Conservation (phyloP, 164 flowering plant genomes). For the Cinnamomum micranthum region DNA sequence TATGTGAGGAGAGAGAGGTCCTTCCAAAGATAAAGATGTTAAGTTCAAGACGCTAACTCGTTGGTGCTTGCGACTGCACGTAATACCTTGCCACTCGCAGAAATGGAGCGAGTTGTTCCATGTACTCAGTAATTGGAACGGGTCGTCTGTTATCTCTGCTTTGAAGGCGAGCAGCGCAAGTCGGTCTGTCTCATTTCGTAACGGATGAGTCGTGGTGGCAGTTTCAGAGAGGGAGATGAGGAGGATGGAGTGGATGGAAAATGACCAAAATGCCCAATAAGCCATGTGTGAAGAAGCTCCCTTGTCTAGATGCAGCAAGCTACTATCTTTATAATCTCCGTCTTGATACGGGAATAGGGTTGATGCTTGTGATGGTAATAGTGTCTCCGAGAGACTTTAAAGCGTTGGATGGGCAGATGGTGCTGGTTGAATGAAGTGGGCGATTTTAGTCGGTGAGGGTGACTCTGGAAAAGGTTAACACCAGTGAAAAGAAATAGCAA, state of each 20-base stretch:
- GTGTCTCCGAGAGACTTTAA: too few species aligned
- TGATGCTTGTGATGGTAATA: too few species aligned
- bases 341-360: too few species aligned
- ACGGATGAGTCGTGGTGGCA: background rate
- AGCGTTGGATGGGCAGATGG: too few species aligned
- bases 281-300: too few species aligned
- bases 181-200: background rate
- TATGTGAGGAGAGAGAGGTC: conserved; percentile 31
- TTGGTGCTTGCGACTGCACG: background rate
- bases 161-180: background rate
- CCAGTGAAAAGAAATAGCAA: too few species aligned
- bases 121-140: background rate
- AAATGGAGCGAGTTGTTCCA: background rate
- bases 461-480: too few species aligned
- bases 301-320: too few species aligned
- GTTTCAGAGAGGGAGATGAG: background rate
- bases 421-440: too few species aligned
- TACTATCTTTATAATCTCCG: too few species aligned
- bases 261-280: background rate
- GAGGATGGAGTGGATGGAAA: background rate
- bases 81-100: background rate
- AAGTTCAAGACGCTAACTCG: conserved; percentile 26
- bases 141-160: background rate
- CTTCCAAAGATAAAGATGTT: conserved; percentile 7
- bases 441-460: too few species aligned